phyloP scores from a whole-genome alignment of 352 stramenopile species.

The Phytophthora tentaculata region DNA sequence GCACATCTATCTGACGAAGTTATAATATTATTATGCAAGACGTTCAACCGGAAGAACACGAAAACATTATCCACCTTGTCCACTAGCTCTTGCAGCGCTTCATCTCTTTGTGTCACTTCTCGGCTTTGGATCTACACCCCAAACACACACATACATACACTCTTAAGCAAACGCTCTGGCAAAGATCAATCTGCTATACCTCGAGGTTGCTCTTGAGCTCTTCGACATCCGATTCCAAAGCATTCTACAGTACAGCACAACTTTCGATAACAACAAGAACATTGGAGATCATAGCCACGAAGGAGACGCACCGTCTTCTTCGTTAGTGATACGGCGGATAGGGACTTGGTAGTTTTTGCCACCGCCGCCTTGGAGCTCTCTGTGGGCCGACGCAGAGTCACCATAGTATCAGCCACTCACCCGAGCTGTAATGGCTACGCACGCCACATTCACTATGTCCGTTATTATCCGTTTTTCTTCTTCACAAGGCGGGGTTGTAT shows the following conservation, averaged over 20 bases:
- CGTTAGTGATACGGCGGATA: slow-evolving; percentile 60
- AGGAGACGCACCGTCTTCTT: slow-evolving; percentile 56
- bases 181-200: slow-evolving; percentile 17
- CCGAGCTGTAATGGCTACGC: not conserved
- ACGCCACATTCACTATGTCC: not conserved
- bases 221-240: slow-evolving; percentile 57
- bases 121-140: slow-evolving; percentile 46
- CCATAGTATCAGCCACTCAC: slow-evolving; percentile 19
- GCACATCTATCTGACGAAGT: slow-evolving; percentile 41
- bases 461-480: slow-evolving; percentile 22
- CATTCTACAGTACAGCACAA: slow-evolving; percentile 52
- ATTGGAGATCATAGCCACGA: not conserved
- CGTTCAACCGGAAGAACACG: too few species aligned
- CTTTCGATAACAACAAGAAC: not conserved
- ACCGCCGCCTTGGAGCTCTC: slow-evolving; percentile 56
- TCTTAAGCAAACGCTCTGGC: too few species aligned
- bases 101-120: slow-evolving; percentile 56
- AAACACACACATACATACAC: too few species aligned
- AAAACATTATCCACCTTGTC: slow-evolving; percentile 42
- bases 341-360: slow-evolving; percentile 54
- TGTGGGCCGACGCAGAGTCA: slow-evolving; percentile 41
- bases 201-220: slow-evolving; percentile 64
- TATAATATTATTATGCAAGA: not conserved
- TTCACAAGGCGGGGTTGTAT: too few species aligned
- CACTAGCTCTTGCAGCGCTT: slow-evolving; percentile 51